Conservation (phyloP, 1,284 basidiomycete genomes). For the Termitomyces sp. region DNA sequence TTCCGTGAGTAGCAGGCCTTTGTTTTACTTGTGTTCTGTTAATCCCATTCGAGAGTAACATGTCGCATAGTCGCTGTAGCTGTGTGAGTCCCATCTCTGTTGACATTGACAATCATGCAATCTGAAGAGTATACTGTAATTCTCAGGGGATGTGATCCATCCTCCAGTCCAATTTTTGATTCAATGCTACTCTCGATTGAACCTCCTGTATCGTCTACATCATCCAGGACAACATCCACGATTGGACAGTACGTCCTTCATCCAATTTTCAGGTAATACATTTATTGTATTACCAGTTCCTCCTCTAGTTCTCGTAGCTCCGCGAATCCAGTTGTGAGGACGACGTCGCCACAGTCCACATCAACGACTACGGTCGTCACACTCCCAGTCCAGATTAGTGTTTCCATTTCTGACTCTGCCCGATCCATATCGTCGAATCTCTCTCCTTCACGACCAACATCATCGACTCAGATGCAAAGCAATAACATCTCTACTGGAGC, state of each 20-base stretch:
- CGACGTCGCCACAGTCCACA: not conserved
- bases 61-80: not conserved
- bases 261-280: not conserved
- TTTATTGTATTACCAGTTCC: not conserved
- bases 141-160: not conserved
- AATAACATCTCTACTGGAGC: not conserved
- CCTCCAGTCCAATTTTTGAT: not conserved
- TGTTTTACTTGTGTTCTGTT: not conserved
- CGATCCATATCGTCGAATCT: not conserved
- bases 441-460: not conserved
- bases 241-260: not conserved
- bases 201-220: not conserved
- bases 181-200: fast-evolving
- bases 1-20: not conserved
- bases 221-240: not conserved
- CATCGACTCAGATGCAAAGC: not conserved
- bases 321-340: not conserved
- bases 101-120: not conserved
- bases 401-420: not conserved
- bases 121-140: not conserved
- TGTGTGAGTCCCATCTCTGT: not conserved
- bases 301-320: not conserved
- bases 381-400: not conserved
- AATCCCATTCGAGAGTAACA: not conserved
- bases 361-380: not conserved